These are phyloP conservation scores for Trypanosomatidae sp. DNA, from an alignment of 208 protist genomes.

Conservation along the genomic window DNA sequence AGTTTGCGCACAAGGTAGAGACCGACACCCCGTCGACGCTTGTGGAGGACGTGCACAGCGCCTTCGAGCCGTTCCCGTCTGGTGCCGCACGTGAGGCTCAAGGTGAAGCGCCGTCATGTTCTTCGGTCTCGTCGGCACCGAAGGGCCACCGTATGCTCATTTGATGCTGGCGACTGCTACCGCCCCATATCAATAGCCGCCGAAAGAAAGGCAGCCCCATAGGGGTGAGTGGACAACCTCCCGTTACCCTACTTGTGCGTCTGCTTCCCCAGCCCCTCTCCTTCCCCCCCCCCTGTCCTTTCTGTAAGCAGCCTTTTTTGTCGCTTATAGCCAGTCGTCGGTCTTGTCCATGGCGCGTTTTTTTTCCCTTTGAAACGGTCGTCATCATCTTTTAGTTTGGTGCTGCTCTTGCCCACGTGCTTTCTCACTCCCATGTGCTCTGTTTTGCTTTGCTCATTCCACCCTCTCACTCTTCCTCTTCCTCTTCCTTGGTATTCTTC, in stretches of 20 bases:
- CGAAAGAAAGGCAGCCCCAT: not conserved
- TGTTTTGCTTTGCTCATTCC: not conserved
- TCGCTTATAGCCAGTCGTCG: no score
- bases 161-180: constrained; percentile 2
- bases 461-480: not conserved
- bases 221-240: not conserved
- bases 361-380: no score
- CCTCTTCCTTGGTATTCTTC: not conserved
- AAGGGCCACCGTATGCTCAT: constrained; percentile 73
- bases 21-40: constrained; percentile 46
- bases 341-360: no score
- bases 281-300: not conserved
- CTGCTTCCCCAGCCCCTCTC: not conserved
- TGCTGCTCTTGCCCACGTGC: not conserved
- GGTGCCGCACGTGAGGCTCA: constrained; percentile 5
- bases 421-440: not conserved
- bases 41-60: constrained; percentile 38
- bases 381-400: no score
- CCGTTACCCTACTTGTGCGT: no score
- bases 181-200: not conserved
- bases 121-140: constrained; percentile 14
- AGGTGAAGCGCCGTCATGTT: constrained; percentile 2
- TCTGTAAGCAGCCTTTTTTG: no score
- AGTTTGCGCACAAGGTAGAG: constrained; percentile 53
- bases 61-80: constrained; percentile 26